phyloP scores from a whole-genome alignment of 2,329 filamentous ascomycete genomes.

The Canariomyces notabilis region DNA sequence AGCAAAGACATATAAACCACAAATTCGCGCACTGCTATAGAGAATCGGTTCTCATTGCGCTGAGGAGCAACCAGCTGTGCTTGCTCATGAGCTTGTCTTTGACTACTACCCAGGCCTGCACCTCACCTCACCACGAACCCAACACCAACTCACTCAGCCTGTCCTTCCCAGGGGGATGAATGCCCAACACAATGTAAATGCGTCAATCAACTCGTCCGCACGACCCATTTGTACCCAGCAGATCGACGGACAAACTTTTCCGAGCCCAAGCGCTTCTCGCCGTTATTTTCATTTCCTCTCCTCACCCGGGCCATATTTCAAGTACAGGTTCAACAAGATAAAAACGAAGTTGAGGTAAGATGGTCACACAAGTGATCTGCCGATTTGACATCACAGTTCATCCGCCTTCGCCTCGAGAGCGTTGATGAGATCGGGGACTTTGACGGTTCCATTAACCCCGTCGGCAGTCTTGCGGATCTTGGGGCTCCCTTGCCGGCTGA shows the following conservation, averaged over 20 bases:
- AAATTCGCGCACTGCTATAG: too few relatives aligned
- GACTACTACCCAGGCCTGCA: not conserved
- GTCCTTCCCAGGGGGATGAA: not conserved
- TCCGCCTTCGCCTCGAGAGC: constrained; percentile 34
- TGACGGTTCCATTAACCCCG: constrained; percentile 34
- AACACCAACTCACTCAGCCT: not conserved
- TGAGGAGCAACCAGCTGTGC: too few relatives aligned
- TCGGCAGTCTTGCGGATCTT: constrained; percentile 55
- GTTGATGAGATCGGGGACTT: constrained; percentile 27
- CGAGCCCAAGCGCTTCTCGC: not conserved
- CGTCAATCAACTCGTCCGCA: not conserved
- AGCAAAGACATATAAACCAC: too few relatives aligned
- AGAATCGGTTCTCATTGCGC: too few relatives aligned
- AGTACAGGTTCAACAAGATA: too few relatives aligned
- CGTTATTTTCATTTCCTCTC: too few relatives aligned
- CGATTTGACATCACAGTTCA: constrained; percentile 26
- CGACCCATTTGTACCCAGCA: constrained; percentile 2
- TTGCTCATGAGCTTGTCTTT: too few relatives aligned
- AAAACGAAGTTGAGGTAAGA: too few relatives aligned
- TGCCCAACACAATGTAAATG: not conserved
- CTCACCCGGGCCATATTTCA: too few relatives aligned
- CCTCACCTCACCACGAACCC: not conserved
- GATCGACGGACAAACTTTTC: not conserved
- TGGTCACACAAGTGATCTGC: too few relatives aligned
- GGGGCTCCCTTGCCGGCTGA: constrained; percentile 64